Conservation (phyloP, 2,329 filamentous ascomycete genomes). For the Alternaria angustiovoidea region DNA sequence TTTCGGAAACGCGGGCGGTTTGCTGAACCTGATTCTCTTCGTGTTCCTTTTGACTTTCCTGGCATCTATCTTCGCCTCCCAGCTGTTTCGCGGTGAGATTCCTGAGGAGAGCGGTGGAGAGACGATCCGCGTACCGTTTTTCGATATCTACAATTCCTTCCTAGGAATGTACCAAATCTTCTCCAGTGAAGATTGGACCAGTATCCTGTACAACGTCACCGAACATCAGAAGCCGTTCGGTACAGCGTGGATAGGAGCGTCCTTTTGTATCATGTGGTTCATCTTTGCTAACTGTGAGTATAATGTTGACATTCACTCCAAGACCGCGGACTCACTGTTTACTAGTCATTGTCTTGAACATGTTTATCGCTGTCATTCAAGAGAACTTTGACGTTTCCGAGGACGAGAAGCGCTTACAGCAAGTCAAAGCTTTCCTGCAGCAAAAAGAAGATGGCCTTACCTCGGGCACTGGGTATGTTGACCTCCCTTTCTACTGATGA, state of each 20-base stretch:
- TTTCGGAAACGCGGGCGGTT: slow-evolving; percentile 88
- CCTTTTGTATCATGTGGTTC: slow-evolving; percentile 95
- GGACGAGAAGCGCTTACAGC: slow-evolving; percentile 95
- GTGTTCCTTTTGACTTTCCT: slow-evolving; percentile 96
- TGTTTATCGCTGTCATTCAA: slow-evolving; percentile 99
- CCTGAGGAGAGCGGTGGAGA: slow-evolving; percentile 69
- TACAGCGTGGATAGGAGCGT: slow-evolving; percentile 91
- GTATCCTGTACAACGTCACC: slow-evolving; percentile 83
- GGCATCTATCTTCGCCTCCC: slow-evolving; percentile 89
- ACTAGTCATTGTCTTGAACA: slow-evolving; percentile 86
- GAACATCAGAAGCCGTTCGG: slow-evolving; percentile 68
- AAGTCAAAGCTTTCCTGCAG: slow-evolving; percentile 93
- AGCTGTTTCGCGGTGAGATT: slow-evolving; percentile 90
- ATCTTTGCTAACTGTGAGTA: slow-evolving; percentile 78
- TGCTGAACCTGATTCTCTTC: slow-evolving; percentile 93
- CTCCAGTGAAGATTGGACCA: slow-evolving; percentile 96
- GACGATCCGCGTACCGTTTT: slow-evolving; percentile 77
- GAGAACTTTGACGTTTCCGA: slow-evolving; percentile 99
- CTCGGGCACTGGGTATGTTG: slow-evolving; percentile 62
- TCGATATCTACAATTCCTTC: slow-evolving; percentile 93
- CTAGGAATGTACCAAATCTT: slow-evolving; percentile 97
- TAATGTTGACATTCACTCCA: neutral
- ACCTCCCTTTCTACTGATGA: neutral
- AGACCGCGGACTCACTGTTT: slow-evolving; percentile 16
- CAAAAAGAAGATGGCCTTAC: slow-evolving; percentile 81